Evolutionary conservation across 495 filamentous ascomycete genomes (phyloP).

Genomic region (Xylaria bambusicola): DNA sequence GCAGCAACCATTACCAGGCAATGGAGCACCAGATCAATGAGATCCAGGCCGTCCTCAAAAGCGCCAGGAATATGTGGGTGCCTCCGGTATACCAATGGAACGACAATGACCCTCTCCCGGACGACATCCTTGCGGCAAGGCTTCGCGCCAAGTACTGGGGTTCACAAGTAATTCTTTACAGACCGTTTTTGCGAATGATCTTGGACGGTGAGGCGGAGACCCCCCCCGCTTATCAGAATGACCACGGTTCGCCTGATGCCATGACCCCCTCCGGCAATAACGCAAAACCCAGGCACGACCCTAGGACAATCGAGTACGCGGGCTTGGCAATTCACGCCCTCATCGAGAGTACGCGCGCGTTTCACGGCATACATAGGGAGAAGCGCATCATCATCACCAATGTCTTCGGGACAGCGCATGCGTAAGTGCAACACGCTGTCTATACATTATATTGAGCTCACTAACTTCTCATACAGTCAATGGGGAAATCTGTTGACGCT

Average conservation of each 20-base stretch:
- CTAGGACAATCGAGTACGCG: conserved; percentile 55
- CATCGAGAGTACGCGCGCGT: conserved; percentile 81
- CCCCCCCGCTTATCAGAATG: conserved; percentile 26
- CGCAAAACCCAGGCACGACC: conserved; percentile 36
- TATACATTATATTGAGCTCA: too few species aligned
- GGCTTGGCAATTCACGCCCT: conserved; percentile 67
- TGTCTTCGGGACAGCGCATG: conserved; percentile 92
- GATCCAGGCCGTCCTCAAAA: conserved; percentile 35
- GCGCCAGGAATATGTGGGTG: conserved; percentile 35
- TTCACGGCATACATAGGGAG: conserved; percentile 64
- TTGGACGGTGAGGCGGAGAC: conserved; percentile 42
- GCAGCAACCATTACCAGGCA: conserved; percentile 29
- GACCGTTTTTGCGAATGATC: conserved; percentile 73
- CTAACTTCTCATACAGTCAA: conserved; percentile 62
- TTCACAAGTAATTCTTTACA: conserved; percentile 83
- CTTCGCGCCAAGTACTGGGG: conserved; percentile 94
- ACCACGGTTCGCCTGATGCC: conserved; percentile 23
- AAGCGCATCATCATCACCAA: conserved; percentile 82
- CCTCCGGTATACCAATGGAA: conserved; percentile 60
- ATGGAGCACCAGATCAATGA: conserved; percentile 31
- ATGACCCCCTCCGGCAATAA: conserved; percentile 30
- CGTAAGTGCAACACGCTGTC: too few species aligned
- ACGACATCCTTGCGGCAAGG: conserved; percentile 79
- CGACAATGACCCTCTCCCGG: conserved; percentile 65
- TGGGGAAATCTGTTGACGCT: conserved; percentile 94